Evolutionary conservation across 176 grass and related monocot genomes (phyloP).

Genomic region (Zizania latifolia): DNA sequence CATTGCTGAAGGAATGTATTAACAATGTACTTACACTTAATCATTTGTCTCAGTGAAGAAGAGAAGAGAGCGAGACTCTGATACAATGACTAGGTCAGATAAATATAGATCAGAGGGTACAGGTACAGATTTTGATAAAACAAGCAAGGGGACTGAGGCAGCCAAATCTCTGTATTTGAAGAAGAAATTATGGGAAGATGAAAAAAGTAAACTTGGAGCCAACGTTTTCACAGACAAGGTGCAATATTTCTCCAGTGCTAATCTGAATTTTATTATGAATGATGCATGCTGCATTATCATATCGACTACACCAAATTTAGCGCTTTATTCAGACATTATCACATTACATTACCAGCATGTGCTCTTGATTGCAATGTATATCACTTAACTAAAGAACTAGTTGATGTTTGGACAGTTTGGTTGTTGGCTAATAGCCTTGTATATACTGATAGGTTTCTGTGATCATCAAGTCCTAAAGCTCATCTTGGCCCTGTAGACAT

Average conservation of each 20-base stretch:
- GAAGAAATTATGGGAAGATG: conserved; percentile 49
- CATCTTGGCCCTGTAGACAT: not conserved
- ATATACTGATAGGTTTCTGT: not conserved
- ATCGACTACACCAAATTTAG: not conserved
- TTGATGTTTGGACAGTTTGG: not conserved
- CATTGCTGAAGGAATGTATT: conserved; percentile 12
- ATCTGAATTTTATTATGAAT: not conserved
- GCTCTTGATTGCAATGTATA: not conserved
- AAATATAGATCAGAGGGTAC: conserved; percentile 44
- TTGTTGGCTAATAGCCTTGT: not conserved
- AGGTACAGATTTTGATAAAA: conserved; percentile 35
- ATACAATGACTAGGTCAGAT: conserved; percentile 34
- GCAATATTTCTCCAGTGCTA: not conserved
- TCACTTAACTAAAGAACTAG: not conserved
- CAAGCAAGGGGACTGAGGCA: conserved; percentile 46
- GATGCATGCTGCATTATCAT: not conserved
- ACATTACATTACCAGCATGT: not conserved
- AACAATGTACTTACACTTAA: not conserved
- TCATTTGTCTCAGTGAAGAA: conserved; percentile 39
- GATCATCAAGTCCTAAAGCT: not conserved
- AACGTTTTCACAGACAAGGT: conserved; percentile 46
- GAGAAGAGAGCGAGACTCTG: conserved; percentile 46
- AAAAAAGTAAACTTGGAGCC: conserved; percentile 45
- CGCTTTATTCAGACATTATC: conserved; percentile 1
- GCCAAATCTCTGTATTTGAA: conserved; percentile 57